phyloP scores from a whole-genome alignment of 805 yeast genomes.

The Isabelozyma heimii region DNA sequence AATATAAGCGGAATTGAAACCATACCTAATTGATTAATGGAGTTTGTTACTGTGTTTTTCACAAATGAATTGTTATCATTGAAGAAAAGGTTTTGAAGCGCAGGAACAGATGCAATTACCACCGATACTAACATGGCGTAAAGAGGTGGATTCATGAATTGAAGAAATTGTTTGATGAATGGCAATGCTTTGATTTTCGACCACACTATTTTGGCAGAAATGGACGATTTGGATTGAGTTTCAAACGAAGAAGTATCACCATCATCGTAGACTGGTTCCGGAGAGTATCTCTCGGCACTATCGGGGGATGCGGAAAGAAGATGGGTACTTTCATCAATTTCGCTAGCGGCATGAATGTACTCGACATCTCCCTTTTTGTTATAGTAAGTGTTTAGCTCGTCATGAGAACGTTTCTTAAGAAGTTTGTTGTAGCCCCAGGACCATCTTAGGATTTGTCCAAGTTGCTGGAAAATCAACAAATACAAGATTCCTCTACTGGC shows the following conservation, averaged over 20 bases:
- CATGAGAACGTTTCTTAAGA: constrained; percentile 48
- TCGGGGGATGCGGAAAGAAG: not conserved
- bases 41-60: constrained; percentile 61
- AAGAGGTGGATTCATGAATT: constrained; percentile 77
- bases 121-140: constrained; percentile 73
- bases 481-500: constrained; percentile 79
- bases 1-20: constrained; percentile 77
- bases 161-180: constrained; percentile 20
- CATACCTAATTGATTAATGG: constrained; percentile 64
- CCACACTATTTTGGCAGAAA: not conserved
- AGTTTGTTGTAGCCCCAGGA: constrained; percentile 82
- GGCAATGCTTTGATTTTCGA: constrained; percentile 3
- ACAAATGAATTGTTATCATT: constrained; percentile 53
- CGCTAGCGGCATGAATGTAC: not conserved
- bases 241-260: not conserved
- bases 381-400: constrained; percentile 27
- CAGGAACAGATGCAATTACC: constrained; percentile 64
- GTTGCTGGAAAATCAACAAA: constrained; percentile 72
- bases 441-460: constrained; percentile 83
- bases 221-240: not conserved
- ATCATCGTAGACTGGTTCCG: not conserved
- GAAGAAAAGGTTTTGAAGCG: constrained; percentile 55
- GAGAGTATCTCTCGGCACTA: not conserved
- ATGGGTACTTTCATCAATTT: not conserved
- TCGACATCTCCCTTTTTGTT: constrained; percentile 5